phyloP scores from a whole-genome alignment of 306 rosid genomes.

The Comarum palustre region DNA sequence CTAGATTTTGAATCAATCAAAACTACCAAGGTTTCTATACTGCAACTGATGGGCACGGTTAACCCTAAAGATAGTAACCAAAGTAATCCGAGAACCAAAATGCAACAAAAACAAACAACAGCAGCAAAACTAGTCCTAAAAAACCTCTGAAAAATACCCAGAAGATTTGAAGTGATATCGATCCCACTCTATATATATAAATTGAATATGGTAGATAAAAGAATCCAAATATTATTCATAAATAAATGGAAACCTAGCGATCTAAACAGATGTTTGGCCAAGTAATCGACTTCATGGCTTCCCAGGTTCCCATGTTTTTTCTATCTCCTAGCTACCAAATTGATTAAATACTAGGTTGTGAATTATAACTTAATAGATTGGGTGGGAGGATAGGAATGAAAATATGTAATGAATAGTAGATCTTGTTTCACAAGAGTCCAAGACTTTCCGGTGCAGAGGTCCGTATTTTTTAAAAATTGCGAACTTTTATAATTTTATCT shows the following conservation, averaged over 20 bases:
- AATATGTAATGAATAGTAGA: constrained; percentile 8
- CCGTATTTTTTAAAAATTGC: too few species aligned
- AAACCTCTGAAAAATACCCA: background rate
- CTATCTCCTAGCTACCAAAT: background rate
- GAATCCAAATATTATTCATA: background rate
- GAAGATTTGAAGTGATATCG: background rate
- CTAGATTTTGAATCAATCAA: too few species aligned
- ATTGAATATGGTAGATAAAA: background rate
- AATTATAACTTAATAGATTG: background rate
- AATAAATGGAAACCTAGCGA: constrained; percentile 1
- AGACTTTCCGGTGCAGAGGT: too few species aligned
- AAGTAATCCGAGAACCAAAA: too few species aligned
- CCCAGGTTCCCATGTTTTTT: background rate
- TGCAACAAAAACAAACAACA: too few species aligned
- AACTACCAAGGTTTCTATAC: too few species aligned
- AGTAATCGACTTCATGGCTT: constrained; percentile 4
- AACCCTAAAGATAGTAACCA: too few species aligned
- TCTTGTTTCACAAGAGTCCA: constrained; percentile 17
- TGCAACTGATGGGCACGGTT: too few species aligned
- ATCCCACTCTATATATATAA: background rate
- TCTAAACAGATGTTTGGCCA: background rate
- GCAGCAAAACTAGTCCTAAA: too few species aligned
- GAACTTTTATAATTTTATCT: too few species aligned
- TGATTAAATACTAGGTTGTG: background rate
- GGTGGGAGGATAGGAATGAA: constrained; percentile 12